Evolutionary conservation across 2,329 filamentous ascomycete genomes (phyloP).

Genomic region (Neonectria sp.): DNA sequence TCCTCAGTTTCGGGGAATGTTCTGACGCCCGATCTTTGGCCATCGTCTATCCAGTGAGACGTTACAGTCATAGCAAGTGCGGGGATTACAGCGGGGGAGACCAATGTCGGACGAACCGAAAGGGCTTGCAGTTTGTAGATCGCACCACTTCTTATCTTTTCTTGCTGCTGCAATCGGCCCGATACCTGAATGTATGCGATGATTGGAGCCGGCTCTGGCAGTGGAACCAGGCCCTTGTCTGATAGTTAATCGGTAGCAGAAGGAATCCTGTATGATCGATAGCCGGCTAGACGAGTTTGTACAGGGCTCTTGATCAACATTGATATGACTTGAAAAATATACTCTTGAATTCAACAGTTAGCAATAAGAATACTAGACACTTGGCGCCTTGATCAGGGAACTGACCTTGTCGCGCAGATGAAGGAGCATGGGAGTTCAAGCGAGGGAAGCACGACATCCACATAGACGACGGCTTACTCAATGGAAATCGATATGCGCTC

Average conservation of each 20-base stretch:
- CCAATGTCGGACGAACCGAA: not conserved
- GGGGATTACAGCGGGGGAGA: not conserved
- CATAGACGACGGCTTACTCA: too few species aligned
- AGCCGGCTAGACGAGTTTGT: too few species aligned
- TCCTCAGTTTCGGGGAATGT: not conserved
- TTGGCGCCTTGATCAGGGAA: too few species aligned
- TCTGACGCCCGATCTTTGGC: not conserved
- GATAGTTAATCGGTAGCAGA: not conserved
- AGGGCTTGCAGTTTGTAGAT: not conserved
- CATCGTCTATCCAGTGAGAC: not conserved
- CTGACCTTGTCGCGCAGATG: too few species aligned
- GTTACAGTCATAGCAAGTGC: not conserved
- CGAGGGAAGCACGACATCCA: too few species aligned
- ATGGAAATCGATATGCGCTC: too few species aligned
- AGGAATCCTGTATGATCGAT: too few species aligned
- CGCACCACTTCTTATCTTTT: conserved; percentile 1
- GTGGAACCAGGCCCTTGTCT: not conserved
- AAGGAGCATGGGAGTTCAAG: too few species aligned
- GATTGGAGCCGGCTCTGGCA: not conserved
- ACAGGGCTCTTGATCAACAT: too few species aligned
- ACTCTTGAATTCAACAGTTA: too few species aligned
- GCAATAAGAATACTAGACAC: too few species aligned
- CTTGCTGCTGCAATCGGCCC: not conserved
- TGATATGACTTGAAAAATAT: too few species aligned
- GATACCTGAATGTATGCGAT: not conserved